phyloP scores from a whole-genome alignment of 1,284 basidiomycete genomes.

The Spongiforma sp. region DNA sequence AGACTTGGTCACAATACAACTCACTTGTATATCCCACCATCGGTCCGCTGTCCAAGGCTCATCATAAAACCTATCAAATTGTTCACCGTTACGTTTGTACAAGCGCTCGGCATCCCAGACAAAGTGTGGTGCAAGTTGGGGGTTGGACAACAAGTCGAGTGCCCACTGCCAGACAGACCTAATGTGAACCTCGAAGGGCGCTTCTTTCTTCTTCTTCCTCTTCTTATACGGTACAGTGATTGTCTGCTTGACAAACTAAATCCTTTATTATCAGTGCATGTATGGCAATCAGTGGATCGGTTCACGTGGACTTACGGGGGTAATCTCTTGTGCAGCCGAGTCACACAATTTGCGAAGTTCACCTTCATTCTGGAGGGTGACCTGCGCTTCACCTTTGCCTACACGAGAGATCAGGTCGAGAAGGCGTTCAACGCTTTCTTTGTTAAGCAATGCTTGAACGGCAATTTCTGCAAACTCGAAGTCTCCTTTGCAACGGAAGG shows the following conservation, averaged over 20 bases:
- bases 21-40: not conserved
- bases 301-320: not conserved
- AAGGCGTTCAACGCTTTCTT: not conserved
- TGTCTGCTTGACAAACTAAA: no score
- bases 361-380: not conserved
- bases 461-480: not conserved
- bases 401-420: not conserved
- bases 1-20: not conserved
- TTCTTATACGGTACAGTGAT: no score
- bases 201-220: not conserved
- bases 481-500: not conserved
- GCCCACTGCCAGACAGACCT: not conserved
- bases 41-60: constrained; percentile 4
- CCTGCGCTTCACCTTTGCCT: not conserved
- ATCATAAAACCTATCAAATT: not conserved
- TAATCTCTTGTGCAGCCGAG: not conserved
- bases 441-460: not conserved
- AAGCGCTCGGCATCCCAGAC: not conserved
- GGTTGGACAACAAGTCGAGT: not conserved
- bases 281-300: not conserved
- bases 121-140: not conserved
- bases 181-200: not conserved
- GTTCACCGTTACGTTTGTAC: not conserved
- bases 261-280: no score
- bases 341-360: not conserved